Evolutionary conservation across 805 yeast genomes (phyloP), one percentile per base, ranked within the genome.

Genomic region (Ogataea siamensis): DNA sequence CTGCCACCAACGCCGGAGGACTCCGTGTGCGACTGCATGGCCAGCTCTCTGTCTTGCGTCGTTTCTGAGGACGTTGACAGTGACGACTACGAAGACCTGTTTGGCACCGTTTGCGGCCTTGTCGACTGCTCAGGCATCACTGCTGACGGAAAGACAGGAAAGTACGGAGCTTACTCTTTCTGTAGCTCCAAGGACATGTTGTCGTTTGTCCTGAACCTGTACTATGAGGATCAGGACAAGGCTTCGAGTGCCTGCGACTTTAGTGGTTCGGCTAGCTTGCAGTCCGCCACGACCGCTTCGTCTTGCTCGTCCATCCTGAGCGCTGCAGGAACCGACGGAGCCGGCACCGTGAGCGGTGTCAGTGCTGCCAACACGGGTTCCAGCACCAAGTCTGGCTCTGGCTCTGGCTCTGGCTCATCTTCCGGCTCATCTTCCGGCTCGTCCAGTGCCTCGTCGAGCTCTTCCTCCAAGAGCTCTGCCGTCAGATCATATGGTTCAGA

Each of bases 1-100:
- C 70, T 84, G 57, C 94, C 94, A 54, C 94, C 93, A 62, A 80
- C 87, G 37, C 94, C 94, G 48, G 73, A 83, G 54, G 58, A 71
- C 34, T 70, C 59, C 31, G 67, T 74, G 39, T 84, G 93, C 71
- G 66, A 71, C 43, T 84, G 94, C 70, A 68, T 82, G 67, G 55
- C 70, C 23, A 51, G 53, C 18, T 64, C 87, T 9, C 66, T 73
- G 49, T 37, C 61, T 15, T 84, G 94, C 75, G 83, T 80, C 46
- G 74, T 84, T 39, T 48, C 66, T 23, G 75, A 67, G 45, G 68
- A 64, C 46, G 84, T 82, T 42, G 69, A 65, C 42, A 50, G 54
- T 11, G 71, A 70, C 3, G 81, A 83, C 53, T 84, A 83, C 59
- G 68, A 72, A 40, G 77, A 71, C 28, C 64, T 84, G 49, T 84